Conservation (phyloP, 805 yeast genomes). For the Vanderwaltozyma verrucispora region DNA sequence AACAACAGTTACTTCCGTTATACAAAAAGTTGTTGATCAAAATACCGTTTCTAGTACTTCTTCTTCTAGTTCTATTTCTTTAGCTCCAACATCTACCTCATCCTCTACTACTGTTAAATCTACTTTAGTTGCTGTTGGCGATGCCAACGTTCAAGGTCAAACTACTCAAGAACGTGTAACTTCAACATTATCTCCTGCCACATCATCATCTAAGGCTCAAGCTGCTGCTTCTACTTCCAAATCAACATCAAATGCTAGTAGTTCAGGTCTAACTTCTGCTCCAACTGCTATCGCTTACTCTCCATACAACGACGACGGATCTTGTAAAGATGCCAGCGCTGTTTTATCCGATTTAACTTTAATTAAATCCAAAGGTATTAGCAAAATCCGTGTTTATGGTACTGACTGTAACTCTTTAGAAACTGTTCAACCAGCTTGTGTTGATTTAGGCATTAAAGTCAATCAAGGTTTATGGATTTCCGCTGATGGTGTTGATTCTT, state of each 20-base stretch:
- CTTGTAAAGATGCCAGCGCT: slow-evolving; percentile 50
- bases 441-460: slow-evolving; percentile 51
- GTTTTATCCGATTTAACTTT: slow-evolving; percentile 49
- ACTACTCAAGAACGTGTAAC: slow-evolving; percentile 3
- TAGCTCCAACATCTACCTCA: slow-evolving; percentile 10
- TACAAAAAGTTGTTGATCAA: slow-evolving; percentile 4
- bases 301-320: slow-evolving; percentile 61
- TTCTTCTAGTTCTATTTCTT: slow-evolving; percentile 1
- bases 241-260: slow-evolving; percentile 2
- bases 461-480: slow-evolving; percentile 86
- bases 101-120: slow-evolving; percentile 20
- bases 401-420: slow-evolving; percentile 69
- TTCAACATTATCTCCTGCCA: slow-evolving; percentile 7
- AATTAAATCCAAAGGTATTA: slow-evolving; percentile 53
- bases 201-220: slow-evolving; percentile 4
- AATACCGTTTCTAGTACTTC: slow-evolving; percentile 1
- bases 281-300: slow-evolving; percentile 64
- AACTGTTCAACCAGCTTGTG: slow-evolving; percentile 54
- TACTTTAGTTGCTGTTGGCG: slow-evolving; percentile 5
- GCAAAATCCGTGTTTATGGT: slow-evolving; percentile 68
- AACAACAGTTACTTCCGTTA: slow-evolving; percentile 20
- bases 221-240: slow-evolving; percentile 5
- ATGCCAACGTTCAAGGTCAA: neutral
- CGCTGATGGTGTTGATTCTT: slow-evolving; percentile 53
- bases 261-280: slow-evolving; percentile 19